A percentile compares a stretch with the other conserved stretches of the same genome.
phyloP scores from a whole-genome alignment of 306 rosid species.

The Geum urbanum region DNA sequence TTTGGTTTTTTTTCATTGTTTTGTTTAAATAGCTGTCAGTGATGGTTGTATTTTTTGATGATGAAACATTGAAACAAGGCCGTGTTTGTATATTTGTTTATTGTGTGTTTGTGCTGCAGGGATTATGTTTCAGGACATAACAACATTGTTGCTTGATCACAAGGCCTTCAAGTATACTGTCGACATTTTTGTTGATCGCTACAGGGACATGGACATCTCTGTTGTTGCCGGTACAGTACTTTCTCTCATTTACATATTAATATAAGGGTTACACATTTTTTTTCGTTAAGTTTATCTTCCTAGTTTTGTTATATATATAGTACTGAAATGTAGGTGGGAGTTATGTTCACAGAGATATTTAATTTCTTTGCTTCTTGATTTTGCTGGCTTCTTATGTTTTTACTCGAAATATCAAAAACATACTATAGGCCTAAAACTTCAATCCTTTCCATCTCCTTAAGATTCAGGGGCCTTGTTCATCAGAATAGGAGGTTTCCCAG shows the following conservation, averaged over 20 bases:
- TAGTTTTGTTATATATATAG: background rate
- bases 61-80: constrained; percentile 19
- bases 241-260: background rate
- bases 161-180: constrained; percentile 87
- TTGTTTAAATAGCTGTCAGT: background rate
- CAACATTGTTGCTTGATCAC: constrained; percentile 96
- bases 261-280: background rate
- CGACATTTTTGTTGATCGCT: constrained; percentile 99
- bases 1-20: background rate
- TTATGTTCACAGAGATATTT: background rate
- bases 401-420: too few relatives aligned
- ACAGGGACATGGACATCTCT: constrained; percentile 92
- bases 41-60: constrained; percentile 5
- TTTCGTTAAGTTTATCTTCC: background rate
- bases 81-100: background rate
- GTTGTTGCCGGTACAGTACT: constrained; percentile 79
- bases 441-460: background rate
- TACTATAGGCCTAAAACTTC: background rate
- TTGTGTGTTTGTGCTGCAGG: constrained; percentile 38
- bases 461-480: background rate
- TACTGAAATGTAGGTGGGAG: constrained; percentile 15
- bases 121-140: constrained; percentile 97
- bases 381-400: background rate
- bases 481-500: background rate
- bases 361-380: background rate